A percentile compares a stretch with the other conserved stretches of the same genome.
Evolutionary conservation across 352 stramenopile species (phyloP).

Genomic region (Phytophthora hybrid): DNA sequence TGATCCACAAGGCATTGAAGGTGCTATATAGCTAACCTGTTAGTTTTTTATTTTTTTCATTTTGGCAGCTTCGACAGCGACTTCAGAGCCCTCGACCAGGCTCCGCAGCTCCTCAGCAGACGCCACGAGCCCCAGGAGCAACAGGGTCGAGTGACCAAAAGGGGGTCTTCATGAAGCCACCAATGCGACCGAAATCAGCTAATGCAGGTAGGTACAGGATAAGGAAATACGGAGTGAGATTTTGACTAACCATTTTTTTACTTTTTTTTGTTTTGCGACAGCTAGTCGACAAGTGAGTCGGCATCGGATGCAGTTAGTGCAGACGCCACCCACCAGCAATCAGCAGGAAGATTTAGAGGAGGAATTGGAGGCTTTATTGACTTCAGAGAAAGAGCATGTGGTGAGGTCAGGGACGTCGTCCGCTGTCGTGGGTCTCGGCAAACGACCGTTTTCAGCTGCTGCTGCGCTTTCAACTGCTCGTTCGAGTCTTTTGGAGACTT

Average conservation of each 20-base stretch:
- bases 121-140: constrained; percentile 16
- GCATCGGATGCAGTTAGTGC: constrained; percentile 47
- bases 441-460: constrained; percentile 36
- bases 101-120: constrained; percentile 28
- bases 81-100: constrained; percentile 56
- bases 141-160: constrained; percentile 18
- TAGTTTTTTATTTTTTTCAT: neutral
- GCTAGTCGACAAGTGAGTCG: constrained; percentile 47
- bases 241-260: neutral
- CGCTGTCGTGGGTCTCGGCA: constrained; percentile 1
- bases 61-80: constrained; percentile 57
- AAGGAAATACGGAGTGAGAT: neutral
- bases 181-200: constrained; percentile 54
- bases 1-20: neutral
- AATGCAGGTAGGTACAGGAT: constrained; percentile 14
- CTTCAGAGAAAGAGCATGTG: constrained; percentile 19
- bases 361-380: neutral
- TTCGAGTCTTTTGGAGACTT: neutral
- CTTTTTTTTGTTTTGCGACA: constrained; percentile 10
- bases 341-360: constrained; percentile 21
- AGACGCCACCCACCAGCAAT: constrained; percentile 29
- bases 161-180: constrained; percentile 45
- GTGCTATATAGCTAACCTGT: neutral
- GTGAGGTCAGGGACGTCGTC: constrained; percentile 10
- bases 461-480: constrained; percentile 13